Percentiles rank a stretch among this genome's conserved stretches.
These are phyloP conservation scores for Saxophila tyrrhenica DNA, from an alignment of 495 filamentous ascomycete species.

Conservation along the genomic window DNA sequence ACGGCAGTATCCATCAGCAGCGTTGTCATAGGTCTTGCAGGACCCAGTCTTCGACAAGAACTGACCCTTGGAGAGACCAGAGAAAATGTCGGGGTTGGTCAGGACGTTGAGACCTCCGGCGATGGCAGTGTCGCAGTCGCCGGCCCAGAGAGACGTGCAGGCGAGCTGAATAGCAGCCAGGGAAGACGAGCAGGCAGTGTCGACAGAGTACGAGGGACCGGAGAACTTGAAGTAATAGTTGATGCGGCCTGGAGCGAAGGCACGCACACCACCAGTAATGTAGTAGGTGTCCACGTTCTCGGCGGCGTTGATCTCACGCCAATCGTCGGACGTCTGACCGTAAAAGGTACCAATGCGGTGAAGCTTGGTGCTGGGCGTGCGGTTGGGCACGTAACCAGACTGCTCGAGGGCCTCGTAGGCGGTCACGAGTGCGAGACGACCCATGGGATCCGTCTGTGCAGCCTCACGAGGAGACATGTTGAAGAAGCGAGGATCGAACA, in stretches of 20 bases:
- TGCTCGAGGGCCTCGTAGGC: slow-evolving; percentile 88
- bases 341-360: slow-evolving; percentile 87
- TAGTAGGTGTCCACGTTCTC: slow-evolving; percentile 90
- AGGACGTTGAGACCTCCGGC: slow-evolving; percentile 72
- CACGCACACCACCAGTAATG: slow-evolving; percentile 79
- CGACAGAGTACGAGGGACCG: slow-evolving; percentile 73
- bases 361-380: slow-evolving; percentile 70
- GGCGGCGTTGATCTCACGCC: slow-evolving; percentile 79
- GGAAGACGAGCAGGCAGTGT: slow-evolving; percentile 84
- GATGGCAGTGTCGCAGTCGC: slow-evolving; percentile 75
- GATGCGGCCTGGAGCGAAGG: slow-evolving; percentile 79
- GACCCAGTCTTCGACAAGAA: slow-evolving; percentile 70
- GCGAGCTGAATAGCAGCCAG: slow-evolving; percentile 75
- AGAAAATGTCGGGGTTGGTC: slow-evolving; percentile 77
- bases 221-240: slow-evolving; percentile 84
- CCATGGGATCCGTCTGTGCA: slow-evolving; percentile 78
- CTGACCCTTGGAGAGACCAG: slow-evolving; percentile 71
- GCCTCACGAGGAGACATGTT: slow-evolving; percentile 94
- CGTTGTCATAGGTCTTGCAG: slow-evolving; percentile 50
- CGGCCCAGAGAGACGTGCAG: slow-evolving; percentile 67
- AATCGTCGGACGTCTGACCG: slow-evolving; percentile 86
- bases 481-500: slow-evolving; percentile 86
- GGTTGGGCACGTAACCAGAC: slow-evolving; percentile 78
- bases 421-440: slow-evolving; percentile 69
- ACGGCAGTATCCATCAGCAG: slow-evolving; percentile 40